These are phyloP conservation scores for Ascochyta fabae DNA, from an alignment of 2,329 filamentous ascomycete genomes.

Conservation along the genomic window DNA sequence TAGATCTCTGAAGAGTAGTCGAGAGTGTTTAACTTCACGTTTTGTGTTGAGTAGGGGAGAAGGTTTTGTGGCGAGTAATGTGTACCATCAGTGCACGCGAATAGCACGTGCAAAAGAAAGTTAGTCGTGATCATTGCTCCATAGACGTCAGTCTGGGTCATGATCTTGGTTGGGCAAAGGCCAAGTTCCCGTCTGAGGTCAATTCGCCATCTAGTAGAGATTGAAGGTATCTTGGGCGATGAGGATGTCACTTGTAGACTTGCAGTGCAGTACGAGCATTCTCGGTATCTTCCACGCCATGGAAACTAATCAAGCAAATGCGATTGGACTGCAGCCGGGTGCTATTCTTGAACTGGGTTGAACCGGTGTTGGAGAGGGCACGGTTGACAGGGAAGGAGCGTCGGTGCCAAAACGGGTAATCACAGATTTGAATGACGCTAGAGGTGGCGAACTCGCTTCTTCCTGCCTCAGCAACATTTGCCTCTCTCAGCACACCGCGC, in stretches of 20 bases:
- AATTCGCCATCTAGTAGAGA: neutral
- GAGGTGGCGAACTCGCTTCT: conserved; percentile 13
- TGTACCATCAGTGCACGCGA: neutral
- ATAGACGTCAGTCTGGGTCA: neutral
- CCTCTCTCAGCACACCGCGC: conserved; percentile 6
- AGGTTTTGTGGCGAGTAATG: no score
- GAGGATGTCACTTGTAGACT: neutral
- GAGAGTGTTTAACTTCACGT: no score
- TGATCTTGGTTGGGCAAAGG: neutral
- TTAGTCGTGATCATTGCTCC: neutral
- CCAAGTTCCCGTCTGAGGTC: neutral
- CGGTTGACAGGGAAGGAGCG: neutral
- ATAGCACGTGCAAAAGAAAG: neutral
- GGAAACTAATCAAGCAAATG: neutral
- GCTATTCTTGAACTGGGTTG: neutral
- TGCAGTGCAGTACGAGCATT: neutral
- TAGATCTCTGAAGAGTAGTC: no score
- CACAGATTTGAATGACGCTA: conserved; percentile 2
- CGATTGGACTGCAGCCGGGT: conserved; percentile 12
- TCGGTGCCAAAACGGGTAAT: conserved; percentile 7
- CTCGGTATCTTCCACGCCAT: neutral
- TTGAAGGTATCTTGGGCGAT: conserved; percentile 1
- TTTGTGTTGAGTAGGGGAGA: no score
- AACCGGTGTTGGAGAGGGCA: neutral
- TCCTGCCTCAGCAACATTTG: conserved; percentile 9